These are phyloP conservation scores for Geranium brycei DNA, from an alignment of 345 rosid genomes.

Conservation along the genomic window DNA sequence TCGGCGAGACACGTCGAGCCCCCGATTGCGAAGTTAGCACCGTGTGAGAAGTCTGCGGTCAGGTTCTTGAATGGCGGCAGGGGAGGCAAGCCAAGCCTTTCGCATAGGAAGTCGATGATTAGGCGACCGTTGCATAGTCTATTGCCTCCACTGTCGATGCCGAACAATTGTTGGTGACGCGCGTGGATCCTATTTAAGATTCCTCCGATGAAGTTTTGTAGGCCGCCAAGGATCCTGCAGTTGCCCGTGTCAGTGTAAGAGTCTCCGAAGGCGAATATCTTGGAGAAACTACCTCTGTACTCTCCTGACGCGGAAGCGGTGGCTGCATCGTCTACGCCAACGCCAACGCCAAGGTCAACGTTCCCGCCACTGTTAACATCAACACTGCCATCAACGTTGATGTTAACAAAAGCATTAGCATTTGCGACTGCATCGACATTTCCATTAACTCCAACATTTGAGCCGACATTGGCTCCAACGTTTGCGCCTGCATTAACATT, in stretches of 20 bases:
- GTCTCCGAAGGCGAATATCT: conserved; percentile 37
- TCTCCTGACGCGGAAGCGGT: not conserved
- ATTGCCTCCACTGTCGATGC: not conserved
- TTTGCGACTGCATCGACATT: not conserved
- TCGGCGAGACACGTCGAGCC: conserved; percentile 4
- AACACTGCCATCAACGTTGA: not conserved
- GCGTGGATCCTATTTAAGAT: not conserved
- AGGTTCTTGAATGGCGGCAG: conserved; percentile 2
- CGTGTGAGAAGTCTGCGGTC: conserved; percentile 5
- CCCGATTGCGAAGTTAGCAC: conserved; percentile 8
- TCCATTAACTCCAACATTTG: not conserved
- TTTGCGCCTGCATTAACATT: not conserved
- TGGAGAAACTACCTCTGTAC: conserved; percentile 9
- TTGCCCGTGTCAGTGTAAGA: conserved; percentile 38
- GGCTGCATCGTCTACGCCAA: not conserved
- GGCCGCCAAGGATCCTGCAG: conserved; percentile 14
- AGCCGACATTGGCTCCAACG: not conserved
- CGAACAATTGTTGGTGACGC: not conserved
- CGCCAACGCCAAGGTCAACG: not conserved
- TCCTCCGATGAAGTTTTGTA: not conserved
- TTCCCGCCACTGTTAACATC: not conserved
- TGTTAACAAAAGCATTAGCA: not conserved
- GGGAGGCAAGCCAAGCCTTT: conserved; percentile 2
- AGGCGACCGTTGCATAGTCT: not conserved
- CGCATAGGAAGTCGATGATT: not conserved